Conservation (phyloP, 257 asterid genomes). For the Przewalskia tangutica region DNA sequence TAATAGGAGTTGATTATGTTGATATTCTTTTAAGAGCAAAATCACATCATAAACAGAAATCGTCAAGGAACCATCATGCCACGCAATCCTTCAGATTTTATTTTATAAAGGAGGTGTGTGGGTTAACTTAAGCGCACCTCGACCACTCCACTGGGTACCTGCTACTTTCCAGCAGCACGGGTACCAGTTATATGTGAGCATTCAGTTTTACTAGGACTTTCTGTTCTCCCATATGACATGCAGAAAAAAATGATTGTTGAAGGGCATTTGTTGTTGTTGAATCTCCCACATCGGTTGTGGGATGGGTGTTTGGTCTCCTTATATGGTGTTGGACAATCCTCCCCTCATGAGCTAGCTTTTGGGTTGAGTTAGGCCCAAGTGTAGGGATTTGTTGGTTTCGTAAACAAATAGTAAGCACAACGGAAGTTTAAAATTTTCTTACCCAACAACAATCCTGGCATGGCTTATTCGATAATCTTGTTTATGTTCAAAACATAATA, state of each 20-base stretch:
- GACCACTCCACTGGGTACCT: neutral
- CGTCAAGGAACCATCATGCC: neutral
- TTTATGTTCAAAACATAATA: too few species aligned
- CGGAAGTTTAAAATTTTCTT: too few species aligned
- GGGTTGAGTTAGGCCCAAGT: too few species aligned
- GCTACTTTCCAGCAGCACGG: neutral
- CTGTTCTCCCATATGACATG: neutral
- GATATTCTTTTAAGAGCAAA: neutral
- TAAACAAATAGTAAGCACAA: too few species aligned
- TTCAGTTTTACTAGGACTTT: neutral
- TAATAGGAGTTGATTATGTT: neutral
- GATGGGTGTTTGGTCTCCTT: too few species aligned
- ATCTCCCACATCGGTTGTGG: too few species aligned
- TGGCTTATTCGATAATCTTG: too few species aligned
- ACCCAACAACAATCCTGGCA: too few species aligned
- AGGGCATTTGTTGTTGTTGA: neutral
- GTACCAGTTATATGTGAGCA: neutral
- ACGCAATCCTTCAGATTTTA: neutral
- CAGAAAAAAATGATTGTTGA: neutral
- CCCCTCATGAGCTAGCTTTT: too few species aligned
- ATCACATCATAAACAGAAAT: neutral
- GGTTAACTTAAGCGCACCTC: neutral
- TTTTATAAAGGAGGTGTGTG: neutral
- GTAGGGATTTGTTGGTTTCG: too few species aligned
- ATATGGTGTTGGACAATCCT: too few species aligned